These are phyloP conservation scores for Aspergillus terreus DNA, from an alignment of 2,329 filamentous ascomycete species.

Conservation along the genomic window DNA sequence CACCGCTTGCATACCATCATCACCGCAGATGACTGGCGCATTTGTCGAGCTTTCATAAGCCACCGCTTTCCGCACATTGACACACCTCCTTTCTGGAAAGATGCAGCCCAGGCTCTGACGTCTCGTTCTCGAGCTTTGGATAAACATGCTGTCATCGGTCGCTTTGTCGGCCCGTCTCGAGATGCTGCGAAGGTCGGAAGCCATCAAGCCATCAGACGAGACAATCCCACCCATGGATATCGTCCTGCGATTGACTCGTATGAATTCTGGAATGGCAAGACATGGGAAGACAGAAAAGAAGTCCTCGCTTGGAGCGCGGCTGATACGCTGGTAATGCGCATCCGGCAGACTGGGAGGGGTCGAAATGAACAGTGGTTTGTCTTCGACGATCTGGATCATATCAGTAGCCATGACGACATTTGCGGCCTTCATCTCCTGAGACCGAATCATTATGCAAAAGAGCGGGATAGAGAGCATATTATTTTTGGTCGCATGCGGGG, in stretches of 20 bases:
- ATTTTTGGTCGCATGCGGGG: slow-evolving; percentile 57
- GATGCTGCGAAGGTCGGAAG: slow-evolving; percentile 39
- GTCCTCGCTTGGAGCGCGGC: slow-evolving; percentile 60
- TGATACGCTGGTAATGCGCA: slow-evolving; percentile 51
- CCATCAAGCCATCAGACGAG: slow-evolving; percentile 35
- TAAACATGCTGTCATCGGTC: slow-evolving; percentile 52
- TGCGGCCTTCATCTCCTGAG: slow-evolving; percentile 53
- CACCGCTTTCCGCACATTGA: slow-evolving; percentile 46
- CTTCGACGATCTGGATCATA: slow-evolving; percentile 49
- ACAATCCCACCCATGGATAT: slow-evolving; percentile 54
- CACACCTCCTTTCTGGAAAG: slow-evolving; percentile 44
- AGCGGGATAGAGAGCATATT: slow-evolving; percentile 41
- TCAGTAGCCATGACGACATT: slow-evolving; percentile 58
- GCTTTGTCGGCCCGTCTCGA: slow-evolving; percentile 47
- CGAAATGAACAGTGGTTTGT: slow-evolving; percentile 45
- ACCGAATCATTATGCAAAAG: slow-evolving; percentile 34
- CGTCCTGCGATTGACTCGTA: slow-evolving; percentile 57
- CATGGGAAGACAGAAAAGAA: slow-evolving; percentile 51
- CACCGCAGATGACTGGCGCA: slow-evolving; percentile 46
- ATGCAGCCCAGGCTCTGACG: slow-evolving; percentile 53
- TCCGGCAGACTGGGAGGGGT: slow-evolving; percentile 41
- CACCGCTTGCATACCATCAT: slow-evolving; percentile 45
- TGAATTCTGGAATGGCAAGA: slow-evolving; percentile 46
- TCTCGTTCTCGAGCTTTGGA: slow-evolving; percentile 57
- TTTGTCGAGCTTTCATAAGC: slow-evolving; percentile 45